Evolutionary conservation across 495 filamentous ascomycete genomes (phyloP).

Genomic region (Penicillium egyptiacum): DNA sequence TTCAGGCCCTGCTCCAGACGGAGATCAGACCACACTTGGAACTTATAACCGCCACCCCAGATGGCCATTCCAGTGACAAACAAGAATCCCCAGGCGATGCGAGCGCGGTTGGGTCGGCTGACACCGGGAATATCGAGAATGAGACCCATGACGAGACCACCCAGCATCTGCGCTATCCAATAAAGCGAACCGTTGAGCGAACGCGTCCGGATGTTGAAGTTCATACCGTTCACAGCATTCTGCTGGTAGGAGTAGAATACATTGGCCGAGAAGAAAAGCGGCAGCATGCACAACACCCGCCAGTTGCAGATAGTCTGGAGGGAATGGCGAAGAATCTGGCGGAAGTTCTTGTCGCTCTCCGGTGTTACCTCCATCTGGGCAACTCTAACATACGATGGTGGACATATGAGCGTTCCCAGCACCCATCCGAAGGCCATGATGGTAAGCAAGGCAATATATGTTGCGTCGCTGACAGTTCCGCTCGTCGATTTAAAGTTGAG

Average conservation of each 20-base stretch:
- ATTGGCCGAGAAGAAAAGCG: constrained; percentile 64
- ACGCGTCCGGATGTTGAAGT: constrained; percentile 50
- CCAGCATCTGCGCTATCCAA: constrained; percentile 56
- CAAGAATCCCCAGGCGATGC: constrained; percentile 46
- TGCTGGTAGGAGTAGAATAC: constrained; percentile 78
- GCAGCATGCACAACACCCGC: constrained; percentile 48
- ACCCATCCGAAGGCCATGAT: constrained; percentile 49
- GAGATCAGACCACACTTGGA: constrained; percentile 44
- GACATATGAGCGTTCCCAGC: constrained; percentile 54
- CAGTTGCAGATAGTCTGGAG: constrained; percentile 43
- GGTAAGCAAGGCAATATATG: constrained; percentile 51
- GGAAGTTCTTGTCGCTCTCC: constrained; percentile 33
- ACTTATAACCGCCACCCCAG: constrained; percentile 56
- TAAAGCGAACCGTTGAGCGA: constrained; percentile 54
- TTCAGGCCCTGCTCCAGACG: constrained; percentile 31
- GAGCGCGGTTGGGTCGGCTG: constrained; percentile 42
- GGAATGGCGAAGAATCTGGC: constrained; percentile 54
- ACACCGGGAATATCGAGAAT: constrained; percentile 46
- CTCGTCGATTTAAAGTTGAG: constrained; percentile 46
- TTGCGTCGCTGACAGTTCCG: constrained; percentile 46
- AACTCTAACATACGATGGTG: constrained; percentile 50
- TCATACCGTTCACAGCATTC: constrained; percentile 53
- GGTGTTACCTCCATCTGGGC: constrained; percentile 24
- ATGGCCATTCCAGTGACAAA: constrained; percentile 49
- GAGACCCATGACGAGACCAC: constrained; percentile 50